These are phyloP conservation scores for Coleophoma eucalyptorum DNA, from an alignment of 2,329 filamentous ascomycete genomes.

Conservation along the genomic window DNA sequence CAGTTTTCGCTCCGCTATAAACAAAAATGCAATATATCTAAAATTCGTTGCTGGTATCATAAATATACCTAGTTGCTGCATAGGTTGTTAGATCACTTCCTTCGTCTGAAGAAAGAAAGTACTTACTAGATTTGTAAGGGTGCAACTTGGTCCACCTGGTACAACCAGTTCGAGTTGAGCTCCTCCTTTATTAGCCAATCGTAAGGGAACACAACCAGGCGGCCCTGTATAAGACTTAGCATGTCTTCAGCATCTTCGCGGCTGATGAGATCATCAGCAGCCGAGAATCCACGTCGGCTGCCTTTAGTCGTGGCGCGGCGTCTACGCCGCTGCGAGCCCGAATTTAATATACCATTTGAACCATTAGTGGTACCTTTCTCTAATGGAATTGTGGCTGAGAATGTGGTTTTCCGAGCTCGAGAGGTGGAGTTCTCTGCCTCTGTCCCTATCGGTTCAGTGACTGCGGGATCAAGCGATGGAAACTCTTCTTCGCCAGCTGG, in stretches of 20 bases:
- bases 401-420: constrained; percentile 50
- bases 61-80: constrained; percentile 28
- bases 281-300: constrained; percentile 59
- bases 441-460: constrained; percentile 13
- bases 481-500: constrained; percentile 41
- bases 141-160: constrained; percentile 92
- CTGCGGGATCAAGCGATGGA: constrained; percentile 37
- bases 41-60: no score
- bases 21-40: no score
- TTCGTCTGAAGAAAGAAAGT: background rate
- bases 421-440: constrained; percentile 22
- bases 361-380: constrained; percentile 6
- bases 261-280: constrained; percentile 71
- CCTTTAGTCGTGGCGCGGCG: constrained; percentile 64
- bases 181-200: constrained; percentile 94
- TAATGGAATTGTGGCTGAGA: constrained; percentile 35
- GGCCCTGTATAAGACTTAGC: constrained; percentile 77
- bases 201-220: constrained; percentile 89
- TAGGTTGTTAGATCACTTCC: constrained; percentile 26
- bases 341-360: background rate
- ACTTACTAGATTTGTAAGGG: constrained; percentile 95
- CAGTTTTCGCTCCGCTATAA: no score
- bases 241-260: constrained; percentile 77
- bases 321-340: constrained; percentile 54
- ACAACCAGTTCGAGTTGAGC: constrained; percentile 91